Evolutionary conservation across 768 basidiomycete species (phyloP), one percentile per base, ranked within the genome.

Genomic region (Mycena galopus): DNA sequence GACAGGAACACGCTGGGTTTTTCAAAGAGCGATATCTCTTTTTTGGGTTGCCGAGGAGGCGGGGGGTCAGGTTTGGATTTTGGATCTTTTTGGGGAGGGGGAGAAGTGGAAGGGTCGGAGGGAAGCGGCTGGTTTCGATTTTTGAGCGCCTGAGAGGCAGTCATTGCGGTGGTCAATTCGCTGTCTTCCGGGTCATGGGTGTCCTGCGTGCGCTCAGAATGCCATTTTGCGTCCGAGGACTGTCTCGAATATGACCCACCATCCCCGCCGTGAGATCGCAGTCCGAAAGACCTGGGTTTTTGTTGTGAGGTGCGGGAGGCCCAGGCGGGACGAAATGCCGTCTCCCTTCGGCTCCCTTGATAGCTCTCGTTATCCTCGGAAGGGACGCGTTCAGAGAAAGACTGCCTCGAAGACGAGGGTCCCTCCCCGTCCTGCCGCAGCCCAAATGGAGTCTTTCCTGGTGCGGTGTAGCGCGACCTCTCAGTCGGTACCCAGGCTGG

Each of bases 1-100:
- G 53, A 27, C 1, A 75, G 64, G 21, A 56, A 12, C 14, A 58
- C 30, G 19, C 37, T 53, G 21, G 71, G 59, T 10, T 63, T 50
- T 17, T 72, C 56, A 29, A 75, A 75, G 12, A 58, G 65, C 19
- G 66, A 35, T 7, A 39, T 44, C 8, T 68, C 44, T 53, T 73
- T 65, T 51, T 42, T 44, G 7, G 60, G 53, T 21, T 42, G 33
- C 10, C 23, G 32, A 4, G 37, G 65, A 11, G 63, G 62, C 27
- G 64, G 35, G 21, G 73, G 59, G 4, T 60, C 35, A 10, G 67
- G 30, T 44, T 61, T 59, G 19, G 42, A 21, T 42, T 62, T 62
- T 12, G 1, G 35, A 11, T n/a, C n/a, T n/a, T 62, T 61, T 10
- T 4, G 44, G 17, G 37, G 21, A 25, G 63, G 39, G 30, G 32